Evolutionary conservation across 768 basidiomycete species (phyloP).

Genomic region (Lanmaoa pseudosensibilis): DNA sequence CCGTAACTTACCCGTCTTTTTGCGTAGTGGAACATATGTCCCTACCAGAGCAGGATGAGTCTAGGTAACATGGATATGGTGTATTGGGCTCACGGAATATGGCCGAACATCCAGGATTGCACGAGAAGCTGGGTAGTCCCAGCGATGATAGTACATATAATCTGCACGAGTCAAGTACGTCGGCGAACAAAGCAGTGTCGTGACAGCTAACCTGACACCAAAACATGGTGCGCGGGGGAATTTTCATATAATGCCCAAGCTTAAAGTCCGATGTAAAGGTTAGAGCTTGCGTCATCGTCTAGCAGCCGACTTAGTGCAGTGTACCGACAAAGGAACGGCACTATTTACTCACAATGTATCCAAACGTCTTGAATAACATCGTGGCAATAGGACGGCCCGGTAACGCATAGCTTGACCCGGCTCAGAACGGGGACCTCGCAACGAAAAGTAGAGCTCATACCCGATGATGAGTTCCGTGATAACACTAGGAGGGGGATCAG

Average conservation of each 20-base stretch:
- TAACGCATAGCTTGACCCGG: constrained; percentile 49
- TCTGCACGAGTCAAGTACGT: constrained; percentile 31
- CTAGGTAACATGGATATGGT: neutral
- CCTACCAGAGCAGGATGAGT: constrained; percentile 25
- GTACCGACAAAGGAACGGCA: neutral
- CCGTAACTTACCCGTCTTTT: constrained; percentile 33
- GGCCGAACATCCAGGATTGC: constrained; percentile 67
- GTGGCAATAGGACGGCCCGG: constrained; percentile 78
- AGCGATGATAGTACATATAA: constrained; percentile 64
- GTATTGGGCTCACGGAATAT: constrained; percentile 47
- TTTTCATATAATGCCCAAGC: constrained; percentile 63
- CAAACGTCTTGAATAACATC: constrained; percentile 87
- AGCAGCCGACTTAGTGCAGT: neutral
- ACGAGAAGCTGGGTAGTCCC: constrained; percentile 76
- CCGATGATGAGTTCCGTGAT: constrained; percentile 82
- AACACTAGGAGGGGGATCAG: constrained; percentile 41
- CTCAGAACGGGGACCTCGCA: neutral
- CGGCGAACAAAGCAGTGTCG: neutral
- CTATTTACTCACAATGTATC: constrained; percentile 52
- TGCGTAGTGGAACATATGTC: constrained; percentile 49
- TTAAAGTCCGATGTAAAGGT: constrained; percentile 76
- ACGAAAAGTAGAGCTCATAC: constrained; percentile 2
- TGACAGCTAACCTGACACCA: constrained; percentile 49
- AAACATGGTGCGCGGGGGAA: constrained; percentile 76
- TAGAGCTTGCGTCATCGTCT: constrained; percentile 48